Percentiles rank a stretch among this genome's conserved stretches.
Evolutionary conservation across 805 yeast species (phyloP).

Genomic region (Candida golubevii): DNA sequence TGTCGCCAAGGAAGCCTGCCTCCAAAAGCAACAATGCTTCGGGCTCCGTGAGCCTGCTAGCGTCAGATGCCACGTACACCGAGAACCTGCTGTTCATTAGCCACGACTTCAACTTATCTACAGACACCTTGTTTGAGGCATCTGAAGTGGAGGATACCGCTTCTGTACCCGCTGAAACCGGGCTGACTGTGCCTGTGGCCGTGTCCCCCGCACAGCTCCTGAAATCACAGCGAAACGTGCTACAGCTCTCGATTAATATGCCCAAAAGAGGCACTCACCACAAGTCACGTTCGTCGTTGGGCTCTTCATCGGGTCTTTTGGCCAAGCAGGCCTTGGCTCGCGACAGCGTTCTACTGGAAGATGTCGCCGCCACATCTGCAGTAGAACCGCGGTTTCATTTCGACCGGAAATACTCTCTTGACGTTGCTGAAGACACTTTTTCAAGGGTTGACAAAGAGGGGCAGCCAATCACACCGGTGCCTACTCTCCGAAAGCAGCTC

Average conservation of each 20-base stretch:
- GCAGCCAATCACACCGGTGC: slow-evolving; percentile 6
- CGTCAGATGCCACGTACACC: slow-evolving; percentile 22
- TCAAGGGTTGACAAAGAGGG: slow-evolving; percentile 5
- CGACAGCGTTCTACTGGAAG: slow-evolving; percentile 1
- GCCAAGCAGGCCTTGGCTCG: slow-evolving; percentile 5
- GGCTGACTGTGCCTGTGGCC: neutral
- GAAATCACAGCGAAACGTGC: slow-evolving; percentile 14
- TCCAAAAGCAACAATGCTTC: neutral
- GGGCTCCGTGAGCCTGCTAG: slow-evolving; percentile 27
- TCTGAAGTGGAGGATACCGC: neutral
- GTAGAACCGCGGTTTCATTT: slow-evolving; percentile 18
- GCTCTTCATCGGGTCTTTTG: slow-evolving; percentile 4
- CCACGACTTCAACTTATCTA: slow-evolving; percentile 21
- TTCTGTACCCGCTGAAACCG: neutral
- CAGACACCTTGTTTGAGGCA: slow-evolving; percentile 32
- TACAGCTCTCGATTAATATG: slow-evolving; percentile 9
- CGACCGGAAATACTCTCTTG: slow-evolving; percentile 7
- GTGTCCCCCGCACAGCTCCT: neutral
- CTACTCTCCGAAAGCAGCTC: slow-evolving; percentile 16
- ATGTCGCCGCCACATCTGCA: slow-evolving; percentile 17
- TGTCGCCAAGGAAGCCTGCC: slow-evolving; percentile 3
- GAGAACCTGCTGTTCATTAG: slow-evolving; percentile 6
- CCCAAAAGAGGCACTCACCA: slow-evolving; percentile 5
- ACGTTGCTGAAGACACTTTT: slow-evolving; percentile 12
- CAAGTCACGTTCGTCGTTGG: slow-evolving; percentile 3